Base-by-base conservation (phyloP, 805 yeast genomes). In the Saturnispora ahearnii region DNA sequence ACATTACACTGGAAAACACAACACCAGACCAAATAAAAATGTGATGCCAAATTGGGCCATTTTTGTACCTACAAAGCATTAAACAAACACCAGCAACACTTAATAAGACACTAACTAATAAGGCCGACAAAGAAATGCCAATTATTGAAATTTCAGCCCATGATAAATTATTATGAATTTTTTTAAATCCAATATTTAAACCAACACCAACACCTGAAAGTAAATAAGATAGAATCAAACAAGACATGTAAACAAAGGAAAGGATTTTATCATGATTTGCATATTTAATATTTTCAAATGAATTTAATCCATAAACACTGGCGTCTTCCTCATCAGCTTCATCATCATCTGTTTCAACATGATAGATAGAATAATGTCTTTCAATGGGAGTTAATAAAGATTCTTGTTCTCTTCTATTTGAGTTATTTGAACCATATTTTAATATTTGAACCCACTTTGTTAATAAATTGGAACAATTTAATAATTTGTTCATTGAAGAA, bases 161-260 rank as follows among this genome's bases (percentile, higher is more conserved):
- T 3, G 65, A 36, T 22, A 36, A 11, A 36, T 36, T 50, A 1
- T 59, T 15, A 12, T 66, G 60, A 12, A 21, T 51, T 45, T 21
- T 51, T 41, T 15, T 46, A 49, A 36, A 47, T 28, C 34, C 44
- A 41, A 40, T 70, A 12, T 73, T 61, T 24, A 72, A 69, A 8
- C 77, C 77, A 13, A 74, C 55, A 2, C 80, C 70, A 28, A 73
- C 64, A 13, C 72, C 71, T 2, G 74, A 68, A 10, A 72, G 59
- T 18, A 74, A 57, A 1, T 73, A 58, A 3, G 82, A 65, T 7
- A 73, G 36, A 21, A 69, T 58, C 41, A 72, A 62, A 15, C 71
- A 61, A 3, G 72, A 53, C 34, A 73, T 53, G 26, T 77, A 75
- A n/a, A 77, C 54, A 41, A 75, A 70, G 1, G 73, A 57, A 31